Evolutionary conservation across 148 eudicot species (phyloP).

Genomic region (Chenopodium formosanum): DNA sequence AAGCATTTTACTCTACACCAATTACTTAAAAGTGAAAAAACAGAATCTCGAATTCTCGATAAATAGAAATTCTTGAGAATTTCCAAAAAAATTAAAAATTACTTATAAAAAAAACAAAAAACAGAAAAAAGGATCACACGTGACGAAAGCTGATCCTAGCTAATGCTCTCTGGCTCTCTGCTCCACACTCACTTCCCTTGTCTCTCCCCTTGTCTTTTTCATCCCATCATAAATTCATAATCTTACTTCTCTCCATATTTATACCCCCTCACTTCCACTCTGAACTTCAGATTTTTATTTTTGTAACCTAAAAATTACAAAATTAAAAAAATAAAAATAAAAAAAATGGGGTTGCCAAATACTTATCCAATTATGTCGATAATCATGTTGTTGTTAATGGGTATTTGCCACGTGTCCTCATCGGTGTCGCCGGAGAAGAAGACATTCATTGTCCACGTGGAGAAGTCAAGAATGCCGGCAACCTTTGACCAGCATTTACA

Average conservation of each 20-base stretch:
- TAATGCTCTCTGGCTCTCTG: slow-evolving; percentile 15
- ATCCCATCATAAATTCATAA: not conserved
- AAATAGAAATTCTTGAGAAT: not conserved
- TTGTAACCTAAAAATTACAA: not conserved
- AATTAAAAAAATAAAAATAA: not conserved
- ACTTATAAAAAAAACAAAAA: too few relatives aligned
- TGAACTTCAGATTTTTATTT: too few relatives aligned
- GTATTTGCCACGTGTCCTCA: slow-evolving; percentile 29
- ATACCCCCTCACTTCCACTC: not conserved
- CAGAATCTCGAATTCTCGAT: slow-evolving; percentile 3
- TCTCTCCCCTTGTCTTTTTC: slow-evolving; percentile 6
- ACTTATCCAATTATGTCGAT: not conserved
- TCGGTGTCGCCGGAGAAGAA: slow-evolving; percentile 24
- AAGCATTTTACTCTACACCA: too few relatives aligned
- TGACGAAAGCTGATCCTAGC: slow-evolving; percentile 23
- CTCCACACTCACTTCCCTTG: slow-evolving; percentile 23
- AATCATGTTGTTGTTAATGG: slow-evolving; percentile 3
- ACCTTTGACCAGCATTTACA: slow-evolving; percentile 37
- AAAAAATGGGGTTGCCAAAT: slow-evolving; percentile 8
- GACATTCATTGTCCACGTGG: slow-evolving; percentile 56
- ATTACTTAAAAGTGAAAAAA: not conserved
- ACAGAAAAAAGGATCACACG: slow-evolving; percentile 5
- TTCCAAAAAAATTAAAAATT: not conserved
- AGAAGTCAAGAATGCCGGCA: slow-evolving; percentile 46
- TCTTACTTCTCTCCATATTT: too few relatives aligned